Conservation (phyloP, 2,329 filamentous ascomycete genomes). For the Aplosporella prunicola region DNA sequence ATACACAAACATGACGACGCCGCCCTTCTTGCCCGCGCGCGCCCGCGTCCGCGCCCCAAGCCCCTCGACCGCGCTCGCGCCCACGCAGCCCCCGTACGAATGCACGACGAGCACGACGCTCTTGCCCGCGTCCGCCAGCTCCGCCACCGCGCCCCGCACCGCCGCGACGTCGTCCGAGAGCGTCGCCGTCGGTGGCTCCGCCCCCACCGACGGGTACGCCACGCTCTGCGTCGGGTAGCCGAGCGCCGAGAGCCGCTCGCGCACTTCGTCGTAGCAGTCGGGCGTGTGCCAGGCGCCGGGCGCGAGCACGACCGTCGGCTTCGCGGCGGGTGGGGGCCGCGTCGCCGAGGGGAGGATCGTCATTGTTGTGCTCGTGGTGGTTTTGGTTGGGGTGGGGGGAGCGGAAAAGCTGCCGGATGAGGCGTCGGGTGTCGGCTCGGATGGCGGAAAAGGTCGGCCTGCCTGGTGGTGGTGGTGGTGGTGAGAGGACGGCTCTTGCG, state of each 20-base stretch:
- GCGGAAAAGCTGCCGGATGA: no score
- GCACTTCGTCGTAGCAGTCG: conserved; percentile 19
- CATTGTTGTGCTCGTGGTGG: no score
- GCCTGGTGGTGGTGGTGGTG: no score
- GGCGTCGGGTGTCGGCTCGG: no score
- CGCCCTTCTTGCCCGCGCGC: conserved; percentile 28
- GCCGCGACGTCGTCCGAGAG: conserved; percentile 26
- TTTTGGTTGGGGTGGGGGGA: no score
- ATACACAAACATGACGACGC: conserved; percentile 28
- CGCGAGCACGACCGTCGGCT: conserved; percentile 29
- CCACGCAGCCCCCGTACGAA: conserved; percentile 26
- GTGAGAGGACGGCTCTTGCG: no score
- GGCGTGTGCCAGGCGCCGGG: conserved; percentile 32
- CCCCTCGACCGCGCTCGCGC: conserved; percentile 18
- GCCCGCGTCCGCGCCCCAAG: conserved; percentile 26
- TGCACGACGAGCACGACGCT: conserved; percentile 25
- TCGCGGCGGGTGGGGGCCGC: conserved; percentile 1
- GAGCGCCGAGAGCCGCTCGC: conserved; percentile 18
- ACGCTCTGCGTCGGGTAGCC: conserved; percentile 23
- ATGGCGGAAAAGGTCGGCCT: no score
- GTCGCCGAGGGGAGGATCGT: no score
- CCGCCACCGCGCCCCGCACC: conserved; percentile 23
- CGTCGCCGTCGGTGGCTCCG: conserved; percentile 19
- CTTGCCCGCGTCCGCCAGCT: conserved; percentile 27
- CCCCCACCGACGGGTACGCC: conserved; percentile 22